A percentile compares a stretch with the other conserved stretches of the same genome.
phyloP scores from a whole-genome alignment of 2,329 filamentous ascomycete genomes.

The Aspergillus sojae region DNA sequence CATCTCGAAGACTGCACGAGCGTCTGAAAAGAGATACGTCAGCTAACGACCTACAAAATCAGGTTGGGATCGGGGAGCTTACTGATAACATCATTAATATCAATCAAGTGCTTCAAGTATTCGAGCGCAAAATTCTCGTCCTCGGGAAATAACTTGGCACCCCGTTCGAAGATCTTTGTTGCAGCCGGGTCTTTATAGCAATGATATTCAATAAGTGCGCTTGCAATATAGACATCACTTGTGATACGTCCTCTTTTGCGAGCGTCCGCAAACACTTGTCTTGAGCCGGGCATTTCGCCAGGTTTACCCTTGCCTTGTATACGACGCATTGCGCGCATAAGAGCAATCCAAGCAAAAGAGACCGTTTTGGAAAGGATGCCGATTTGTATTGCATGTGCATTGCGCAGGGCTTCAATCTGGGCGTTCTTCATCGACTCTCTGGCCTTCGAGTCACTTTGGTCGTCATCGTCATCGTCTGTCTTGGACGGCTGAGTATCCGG shows the following conservation, averaged over 20 bases:
- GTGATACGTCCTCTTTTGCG: constrained; percentile 84
- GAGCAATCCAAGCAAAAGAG: constrained; percentile 90
- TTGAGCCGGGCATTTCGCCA: constrained; percentile 70
- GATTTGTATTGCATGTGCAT: constrained; percentile 72
- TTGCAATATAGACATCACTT: constrained; percentile 92
- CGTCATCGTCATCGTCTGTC: constrained; percentile 59
- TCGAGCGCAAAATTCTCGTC: constrained; percentile 93
- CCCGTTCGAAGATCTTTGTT: constrained; percentile 93
- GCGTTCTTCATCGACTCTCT: constrained; percentile 55
- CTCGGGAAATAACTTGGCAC: constrained; percentile 88
- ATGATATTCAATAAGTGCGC: constrained; percentile 89
- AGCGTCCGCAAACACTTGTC: constrained; percentile 87
- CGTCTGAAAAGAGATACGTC: constrained; percentile 60
- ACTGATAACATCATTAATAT: constrained; percentile 92
- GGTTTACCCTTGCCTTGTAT: constrained; percentile 83
- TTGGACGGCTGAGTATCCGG: constrained; percentile 40
- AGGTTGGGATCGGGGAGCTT: constrained; percentile 44
- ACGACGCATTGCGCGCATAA: constrained; percentile 91
- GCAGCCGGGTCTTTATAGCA: constrained; percentile 94
- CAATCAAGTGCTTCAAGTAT: constrained; percentile 92
- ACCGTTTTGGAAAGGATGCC: constrained; percentile 80
- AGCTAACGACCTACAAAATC: constrained; percentile 10
- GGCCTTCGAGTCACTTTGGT: constrained; percentile 52
- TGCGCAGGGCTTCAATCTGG: constrained; percentile 61
- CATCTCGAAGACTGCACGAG: constrained; percentile 93